phyloP scores from a whole-genome alignment of 2,329 filamentous ascomycete genomes.

The Lachnellula suecica region DNA sequence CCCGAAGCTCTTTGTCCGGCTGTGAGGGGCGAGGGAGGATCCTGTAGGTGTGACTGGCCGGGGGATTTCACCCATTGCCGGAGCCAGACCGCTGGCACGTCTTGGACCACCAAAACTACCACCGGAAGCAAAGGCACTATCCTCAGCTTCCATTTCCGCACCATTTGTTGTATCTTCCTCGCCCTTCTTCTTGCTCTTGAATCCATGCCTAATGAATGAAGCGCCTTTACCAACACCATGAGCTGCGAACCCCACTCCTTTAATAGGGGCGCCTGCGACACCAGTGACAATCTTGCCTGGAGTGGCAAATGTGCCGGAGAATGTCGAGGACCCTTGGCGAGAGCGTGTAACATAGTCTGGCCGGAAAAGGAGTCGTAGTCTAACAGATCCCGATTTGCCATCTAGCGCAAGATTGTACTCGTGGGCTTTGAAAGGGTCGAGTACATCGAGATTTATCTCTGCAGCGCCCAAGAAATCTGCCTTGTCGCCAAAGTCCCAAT shows the following conservation, averaged over 20 bases:
- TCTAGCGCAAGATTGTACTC: conserved; percentile 76
- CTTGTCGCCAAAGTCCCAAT: conserved; percentile 96
- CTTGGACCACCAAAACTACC: conserved; percentile 15
- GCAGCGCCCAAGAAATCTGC: conserved; percentile 85
- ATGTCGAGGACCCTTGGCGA: conserved; percentile 87
- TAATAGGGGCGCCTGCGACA: conserved; percentile 85
- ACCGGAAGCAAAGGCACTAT: conserved; percentile 33
- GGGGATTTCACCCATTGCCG: conserved; percentile 11
- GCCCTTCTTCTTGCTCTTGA: conserved; percentile 70
- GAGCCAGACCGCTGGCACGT: conserved; percentile 19
- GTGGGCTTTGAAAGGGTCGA: conserved; percentile 83
- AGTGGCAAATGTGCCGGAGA: conserved; percentile 83
- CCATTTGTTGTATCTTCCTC: conserved; percentile 36
- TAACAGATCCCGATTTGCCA: conserved; percentile 83
- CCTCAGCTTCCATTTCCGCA: conserved; percentile 45
- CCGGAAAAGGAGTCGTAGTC: conserved; percentile 86
- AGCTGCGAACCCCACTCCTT: conserved; percentile 77
- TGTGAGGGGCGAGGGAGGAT: conserved; percentile 24
- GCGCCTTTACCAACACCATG: conserved; percentile 76
- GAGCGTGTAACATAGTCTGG: conserved; percentile 86
- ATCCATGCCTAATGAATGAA: conserved; percentile 83
- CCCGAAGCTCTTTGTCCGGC: conserved; percentile 57
- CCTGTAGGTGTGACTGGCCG: conserved; percentile 29
- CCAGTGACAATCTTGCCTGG: conserved; percentile 85
- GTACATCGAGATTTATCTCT: conserved; percentile 70